These are phyloP conservation scores for Colletotrichum tanaceti DNA, from an alignment of 2,329 filamentous ascomycete species.

Conservation along the genomic window DNA sequence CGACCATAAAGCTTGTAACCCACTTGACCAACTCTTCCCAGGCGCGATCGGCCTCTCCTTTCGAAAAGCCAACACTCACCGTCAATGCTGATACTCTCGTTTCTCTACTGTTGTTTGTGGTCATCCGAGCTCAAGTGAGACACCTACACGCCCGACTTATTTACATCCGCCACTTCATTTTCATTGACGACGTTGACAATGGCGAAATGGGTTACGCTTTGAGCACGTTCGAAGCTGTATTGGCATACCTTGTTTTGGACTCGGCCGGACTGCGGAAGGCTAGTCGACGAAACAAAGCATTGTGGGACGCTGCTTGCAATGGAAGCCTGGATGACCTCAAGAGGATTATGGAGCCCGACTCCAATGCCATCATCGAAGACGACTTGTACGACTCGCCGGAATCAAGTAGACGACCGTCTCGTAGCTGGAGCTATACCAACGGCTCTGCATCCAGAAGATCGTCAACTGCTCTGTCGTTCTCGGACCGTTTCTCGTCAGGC, in stretches of 20 bases:
- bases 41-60: constrained; percentile 51
- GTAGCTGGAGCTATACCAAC: constrained; percentile 61
- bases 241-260: constrained; percentile 87
- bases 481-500: constrained; percentile 66
- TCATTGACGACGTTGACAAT: constrained; percentile 96
- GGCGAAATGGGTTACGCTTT: constrained; percentile 96
- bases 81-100: constrained; percentile 91
- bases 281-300: constrained; percentile 83
- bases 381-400: constrained; percentile 56
- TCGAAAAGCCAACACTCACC: constrained; percentile 68
- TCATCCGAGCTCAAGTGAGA: constrained; percentile 89
- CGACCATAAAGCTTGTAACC: constrained; percentile 86
- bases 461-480: constrained; percentile 55
- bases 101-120: constrained; percentile 88
- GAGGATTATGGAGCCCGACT: constrained; percentile 80
- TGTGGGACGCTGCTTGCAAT: constrained; percentile 88
- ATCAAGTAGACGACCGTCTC: constrained; percentile 59
- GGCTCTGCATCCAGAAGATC: constrained; percentile 56
- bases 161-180: constrained; percentile 98
- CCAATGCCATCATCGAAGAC: constrained; percentile 59
- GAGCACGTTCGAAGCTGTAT: constrained; percentile 94
- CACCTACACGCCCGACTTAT: constrained; percentile 87
- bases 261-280: constrained; percentile 84
- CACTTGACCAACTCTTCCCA: constrained; percentile 67
- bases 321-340: constrained; percentile 81